Conservation (phyloP, 495 filamentous ascomycete species). For the Penicillium cosmopolitanum region DNA sequence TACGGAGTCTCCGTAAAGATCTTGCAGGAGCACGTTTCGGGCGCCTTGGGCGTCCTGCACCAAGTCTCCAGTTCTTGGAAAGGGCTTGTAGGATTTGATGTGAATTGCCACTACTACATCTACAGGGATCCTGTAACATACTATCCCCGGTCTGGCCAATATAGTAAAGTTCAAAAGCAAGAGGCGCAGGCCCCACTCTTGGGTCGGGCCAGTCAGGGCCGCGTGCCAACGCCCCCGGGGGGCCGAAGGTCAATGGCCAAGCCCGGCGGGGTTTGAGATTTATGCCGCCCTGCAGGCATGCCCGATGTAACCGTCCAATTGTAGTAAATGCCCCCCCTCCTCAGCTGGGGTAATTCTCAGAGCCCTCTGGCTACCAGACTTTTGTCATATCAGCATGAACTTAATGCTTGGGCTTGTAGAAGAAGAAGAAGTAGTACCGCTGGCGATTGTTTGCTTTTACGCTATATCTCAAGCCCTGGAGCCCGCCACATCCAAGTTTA, state of each 20-base stretch:
- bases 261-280: background rate
- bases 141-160: background rate
- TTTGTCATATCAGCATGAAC: too few relatives aligned
- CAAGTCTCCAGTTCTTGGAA: background rate
- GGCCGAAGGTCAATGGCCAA: background rate
- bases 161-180: background rate
- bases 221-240: background rate
- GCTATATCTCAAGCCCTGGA: background rate
- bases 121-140: constrained; percentile 7
- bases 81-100: too few relatives aligned
- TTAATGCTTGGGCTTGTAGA: background rate
- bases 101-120: background rate
- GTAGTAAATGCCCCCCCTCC: background rate
- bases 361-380: too few relatives aligned
- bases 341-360: too few relatives aligned
- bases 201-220: constrained; percentile 9
- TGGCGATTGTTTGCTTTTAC: background rate
- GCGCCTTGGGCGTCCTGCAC: too few relatives aligned
- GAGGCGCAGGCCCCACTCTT: background rate
- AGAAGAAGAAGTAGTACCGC: too few relatives aligned
- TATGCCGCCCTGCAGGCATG: background rate
- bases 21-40: too few relatives aligned
- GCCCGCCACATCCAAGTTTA: background rate
- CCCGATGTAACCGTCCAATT: constrained; percentile 7
- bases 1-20: too few relatives aligned